Base-by-base conservation (phyloP, 805 yeast species). In the Blastobotrys robertii region DNA sequence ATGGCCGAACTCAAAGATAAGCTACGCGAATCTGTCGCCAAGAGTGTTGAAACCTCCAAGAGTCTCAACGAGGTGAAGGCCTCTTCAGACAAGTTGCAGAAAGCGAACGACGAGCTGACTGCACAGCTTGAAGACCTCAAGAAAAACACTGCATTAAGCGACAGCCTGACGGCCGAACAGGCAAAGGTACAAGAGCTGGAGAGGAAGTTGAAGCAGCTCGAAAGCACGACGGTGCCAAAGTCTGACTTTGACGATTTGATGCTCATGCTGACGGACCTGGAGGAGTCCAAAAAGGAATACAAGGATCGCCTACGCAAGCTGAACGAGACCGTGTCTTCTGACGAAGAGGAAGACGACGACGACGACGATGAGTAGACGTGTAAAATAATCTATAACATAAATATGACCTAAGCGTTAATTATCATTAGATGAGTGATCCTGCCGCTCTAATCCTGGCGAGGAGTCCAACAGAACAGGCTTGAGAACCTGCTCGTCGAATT, bases 401-500 rank as follows among this genome's bases (percentile, higher is more conserved):
- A 36, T 36, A 25, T 33, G 13, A 8, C 14, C 35, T 12, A 13
- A 14, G 11, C 16, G n/a, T 33, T 13, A n/a, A 13, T 12, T n/a
- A 11, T 3, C 39, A 9, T 14, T 36, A 10, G n/a, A 12, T 22
- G 22, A 19, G n/a, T 36, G n/a, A 25, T 25, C 11, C 11, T 22
- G 9, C n/a, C 3, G 29, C 15, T 19, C 33, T 6, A 50, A 28
- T 4, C 50, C 51, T 3, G 55, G 55, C 3, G 57, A 48, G 5
- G 57, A 44, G 53, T 90, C 97, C 45, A 88, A 70, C 42, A 90
- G 72, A 0, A 86, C 95, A 1, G 97, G 97, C 60, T 88, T 88
- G 54, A 92, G 69, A 15, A 92, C 92, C 58, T 85, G 85, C 54
- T 92, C 96, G 59, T 92, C 99, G 57, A 92, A 85, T 53, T 77